These are phyloP conservation scores for Termitomyces sp. DNA, from an alignment of 768 basidiomycete species.

Conservation along the genomic window DNA sequence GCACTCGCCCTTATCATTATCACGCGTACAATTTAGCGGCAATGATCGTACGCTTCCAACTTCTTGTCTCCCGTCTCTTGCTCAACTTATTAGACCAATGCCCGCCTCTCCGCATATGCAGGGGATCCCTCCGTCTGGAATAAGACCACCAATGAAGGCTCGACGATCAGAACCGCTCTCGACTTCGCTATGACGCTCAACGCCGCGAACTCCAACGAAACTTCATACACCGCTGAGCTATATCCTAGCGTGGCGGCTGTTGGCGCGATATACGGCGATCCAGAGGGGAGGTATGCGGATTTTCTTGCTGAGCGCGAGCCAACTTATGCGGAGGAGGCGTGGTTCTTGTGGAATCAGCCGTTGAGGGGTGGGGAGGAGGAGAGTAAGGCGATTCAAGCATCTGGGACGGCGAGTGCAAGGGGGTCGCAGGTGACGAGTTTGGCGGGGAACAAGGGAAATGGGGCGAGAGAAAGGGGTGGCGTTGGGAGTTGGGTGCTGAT, in stretches of 20 bases:
- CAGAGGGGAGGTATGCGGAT: conserved; percentile 49
- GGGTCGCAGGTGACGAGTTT: background rate
- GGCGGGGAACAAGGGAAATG: background rate
- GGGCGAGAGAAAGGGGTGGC: background rate
- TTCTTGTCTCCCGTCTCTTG: background rate
- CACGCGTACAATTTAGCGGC: conserved; percentile 65
- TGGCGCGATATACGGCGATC: conserved; percentile 58
- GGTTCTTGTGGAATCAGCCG: conserved; percentile 56
- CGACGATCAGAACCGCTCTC: conserved; percentile 45
- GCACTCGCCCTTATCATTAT: conserved; percentile 67
- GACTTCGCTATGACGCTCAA: background rate
- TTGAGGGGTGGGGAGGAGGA: conserved; percentile 30
- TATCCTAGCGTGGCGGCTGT: conserved; percentile 58
- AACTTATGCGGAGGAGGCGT: conserved; percentile 40
- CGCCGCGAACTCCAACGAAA: conserved; percentile 22
- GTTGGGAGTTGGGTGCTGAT: conserved; percentile 17
- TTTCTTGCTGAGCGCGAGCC: conserved; percentile 39
- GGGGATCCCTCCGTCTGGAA: conserved; percentile 49
- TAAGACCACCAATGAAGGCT: conserved; percentile 42
- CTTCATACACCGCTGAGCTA: conserved; percentile 42
- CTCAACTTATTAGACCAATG: conserved; percentile 46
- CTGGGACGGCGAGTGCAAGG: background rate
- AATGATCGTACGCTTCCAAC: conserved; percentile 50
- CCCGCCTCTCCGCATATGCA: conserved; percentile 46
- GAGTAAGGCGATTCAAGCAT: conserved; percentile 7